These are phyloP conservation scores for Fusarium penzigii DNA, from an alignment of 2,329 filamentous ascomycete species.

Conservation along the genomic window DNA sequence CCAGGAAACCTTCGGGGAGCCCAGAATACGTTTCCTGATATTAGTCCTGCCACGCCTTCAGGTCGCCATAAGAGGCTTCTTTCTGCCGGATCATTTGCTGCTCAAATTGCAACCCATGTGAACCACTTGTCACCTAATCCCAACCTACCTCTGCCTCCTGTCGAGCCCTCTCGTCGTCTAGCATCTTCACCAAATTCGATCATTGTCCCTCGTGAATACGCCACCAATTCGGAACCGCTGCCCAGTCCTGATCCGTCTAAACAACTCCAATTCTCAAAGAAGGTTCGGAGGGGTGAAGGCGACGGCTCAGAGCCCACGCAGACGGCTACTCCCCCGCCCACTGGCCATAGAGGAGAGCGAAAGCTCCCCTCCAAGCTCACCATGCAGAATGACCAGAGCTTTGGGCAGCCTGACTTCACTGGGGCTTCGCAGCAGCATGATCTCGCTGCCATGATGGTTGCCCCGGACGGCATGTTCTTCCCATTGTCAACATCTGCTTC, in stretches of 20 bases:
- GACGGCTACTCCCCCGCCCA: conserved; percentile 62
- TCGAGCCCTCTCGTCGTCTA: conserved; percentile 59
- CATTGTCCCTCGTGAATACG: conserved; percentile 32
- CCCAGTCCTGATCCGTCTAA: conserved; percentile 31
- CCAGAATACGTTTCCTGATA: conserved; percentile 48
- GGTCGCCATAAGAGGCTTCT: conserved; percentile 50
- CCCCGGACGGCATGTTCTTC: conserved; percentile 59
- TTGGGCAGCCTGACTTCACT: conserved; percentile 53
- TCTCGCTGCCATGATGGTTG: conserved; percentile 48
- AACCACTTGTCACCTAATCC: conserved; percentile 59
- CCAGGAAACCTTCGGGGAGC: conserved; percentile 57
- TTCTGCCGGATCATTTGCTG: conserved; percentile 51
- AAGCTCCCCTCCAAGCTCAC: conserved; percentile 55
- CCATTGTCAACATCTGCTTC: conserved; percentile 59
- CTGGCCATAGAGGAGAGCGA: conserved; percentile 55
- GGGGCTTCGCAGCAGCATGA: conserved; percentile 51
- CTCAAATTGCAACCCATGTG: conserved; percentile 60
- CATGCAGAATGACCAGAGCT: conserved; percentile 61
- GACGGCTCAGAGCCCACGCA: conserved; percentile 44
- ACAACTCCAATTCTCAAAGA: conserved; percentile 42
- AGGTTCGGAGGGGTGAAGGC: conserved; percentile 44
- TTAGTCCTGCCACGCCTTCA: conserved; percentile 40
- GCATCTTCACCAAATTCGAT: conserved; percentile 57
- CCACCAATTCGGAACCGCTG: conserved; percentile 29
- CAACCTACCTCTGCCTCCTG: conserved; percentile 56